A percentile compares a stretch with the other conserved stretches of the same genome.
phyloP scores from a whole-genome alignment of 129 eudicot genomes.

The Flaveria trinervia region DNA sequence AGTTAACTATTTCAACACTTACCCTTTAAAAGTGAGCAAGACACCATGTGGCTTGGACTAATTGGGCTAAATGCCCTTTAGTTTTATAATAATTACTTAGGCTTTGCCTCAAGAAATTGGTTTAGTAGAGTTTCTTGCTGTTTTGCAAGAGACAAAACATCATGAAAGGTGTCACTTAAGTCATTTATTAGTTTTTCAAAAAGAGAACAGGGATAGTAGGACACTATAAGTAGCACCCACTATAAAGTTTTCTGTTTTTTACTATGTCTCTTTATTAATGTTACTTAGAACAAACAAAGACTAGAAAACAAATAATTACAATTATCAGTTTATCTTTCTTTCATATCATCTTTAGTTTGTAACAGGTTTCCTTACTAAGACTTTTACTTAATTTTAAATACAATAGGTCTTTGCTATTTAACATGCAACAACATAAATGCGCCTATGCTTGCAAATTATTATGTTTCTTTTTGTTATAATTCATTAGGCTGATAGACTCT shows the following conservation, averaged over 20 bases:
- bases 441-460: too few species aligned
- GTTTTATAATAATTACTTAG: neutral
- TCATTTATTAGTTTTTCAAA: neutral
- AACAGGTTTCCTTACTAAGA: neutral
- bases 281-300: neutral
- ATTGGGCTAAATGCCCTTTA: too few species aligned
- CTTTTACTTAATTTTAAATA: neutral
- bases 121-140: neutral
- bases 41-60: too few species aligned
- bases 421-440: too few species aligned
- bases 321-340: neutral
- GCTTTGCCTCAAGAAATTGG: neutral
- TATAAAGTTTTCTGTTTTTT: neutral
- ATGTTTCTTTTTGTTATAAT: too few species aligned
- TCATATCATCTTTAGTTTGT: neutral
- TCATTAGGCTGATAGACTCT: too few species aligned
- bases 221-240: neutral
- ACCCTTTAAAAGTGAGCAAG: too few species aligned
- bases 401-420: too few species aligned
- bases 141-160: neutral
- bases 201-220: neutral
- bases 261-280: neutral
- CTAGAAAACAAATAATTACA: neutral
- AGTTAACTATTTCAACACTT: too few species aligned
- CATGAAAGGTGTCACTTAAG: conserved; percentile 8